Base-by-base conservation (phyloP, 495 filamentous ascomycete species). In the Penicillium egyptiacum region DNA sequence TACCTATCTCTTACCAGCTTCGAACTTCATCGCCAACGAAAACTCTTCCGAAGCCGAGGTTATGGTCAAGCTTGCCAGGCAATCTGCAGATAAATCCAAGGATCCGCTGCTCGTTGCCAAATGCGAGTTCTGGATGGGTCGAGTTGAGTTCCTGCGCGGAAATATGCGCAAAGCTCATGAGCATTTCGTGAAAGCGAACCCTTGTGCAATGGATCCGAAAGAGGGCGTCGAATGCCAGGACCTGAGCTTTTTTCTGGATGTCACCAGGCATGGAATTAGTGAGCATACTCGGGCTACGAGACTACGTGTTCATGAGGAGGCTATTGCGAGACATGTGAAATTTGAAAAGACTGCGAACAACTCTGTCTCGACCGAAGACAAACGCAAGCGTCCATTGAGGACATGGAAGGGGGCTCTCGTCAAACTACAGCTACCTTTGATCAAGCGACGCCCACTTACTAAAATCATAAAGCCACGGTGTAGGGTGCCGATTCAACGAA, bases 121-220 rank as follows among this genome's bases (percentile, higher is more conserved):
- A 17, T 67, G 64, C 23, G 17, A 50, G 11, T 67, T 57, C 47
- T 67, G 65, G 65, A 23, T 57, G 17, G 65, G 65, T 4, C 55
- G 54, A 6, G 49, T 67, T 10, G 62, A 61, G 23, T 60, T 54
- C 30, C 9, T 30, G 7, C 55, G 47, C 2, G 55, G 50, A 7
- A 57, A 56, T 25, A 20, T 54, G 8, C 17, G 11, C 9, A 40
- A 53, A 4, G 64, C 62, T 8, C 49, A 61, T 31, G 10, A 20
- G 12, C 40, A 53, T 20, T 67, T 67, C 22, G n/a, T 50, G 7
- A 23, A n/a, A 2, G 53, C 58, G 6, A 14, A 50, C 2, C 19
- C 17, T 19, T 61, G 56, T 10, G 42, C 39, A 20, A 41, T 46
- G 50, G 51, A 53, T 23, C 28, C 45, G 8, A 39, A 31, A 1